Evolutionary conservation across 139 green algal species (phyloP).

Genomic region (Picochlorum costavermella): DNA sequence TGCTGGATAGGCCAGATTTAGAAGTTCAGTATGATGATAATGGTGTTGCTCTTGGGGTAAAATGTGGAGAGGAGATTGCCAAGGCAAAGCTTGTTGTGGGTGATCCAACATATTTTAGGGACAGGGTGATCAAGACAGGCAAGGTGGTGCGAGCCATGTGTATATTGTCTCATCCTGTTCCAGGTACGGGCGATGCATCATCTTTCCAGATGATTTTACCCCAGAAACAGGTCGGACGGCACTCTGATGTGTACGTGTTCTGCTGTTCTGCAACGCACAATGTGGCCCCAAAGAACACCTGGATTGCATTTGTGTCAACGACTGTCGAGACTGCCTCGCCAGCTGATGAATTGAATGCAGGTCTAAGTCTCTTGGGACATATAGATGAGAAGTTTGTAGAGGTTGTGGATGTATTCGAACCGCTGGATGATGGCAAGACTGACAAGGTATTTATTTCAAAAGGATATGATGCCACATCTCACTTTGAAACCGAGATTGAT

Average conservation of each 20-base stretch:
- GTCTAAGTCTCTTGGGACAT: conserved; percentile 80
- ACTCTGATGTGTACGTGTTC: conserved; percentile 98
- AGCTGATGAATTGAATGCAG: conserved; percentile 45
- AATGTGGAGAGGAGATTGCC: conserved; percentile 72
- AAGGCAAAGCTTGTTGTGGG: conserved; percentile 88
- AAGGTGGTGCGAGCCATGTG: conserved; percentile 89
- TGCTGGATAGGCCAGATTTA: conserved; percentile 86
- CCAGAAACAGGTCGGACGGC: conserved; percentile 86
- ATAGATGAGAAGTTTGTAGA: conserved; percentile 92
- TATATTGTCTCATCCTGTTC: conserved; percentile 91
- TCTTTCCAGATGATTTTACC: conserved; percentile 92
- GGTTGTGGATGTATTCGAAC: conserved; percentile 72
- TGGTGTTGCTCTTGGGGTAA: conserved; percentile 71
- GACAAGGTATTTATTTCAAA: conserved; percentile 84
- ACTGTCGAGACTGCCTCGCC: conserved; percentile 79
- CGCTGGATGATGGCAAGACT: conserved; percentile 56
- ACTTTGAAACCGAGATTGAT: conserved; percentile 97
- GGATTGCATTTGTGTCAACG: conserved; percentile 95
- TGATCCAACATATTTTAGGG: conserved; percentile 82
- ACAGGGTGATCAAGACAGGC: conserved; percentile 37
- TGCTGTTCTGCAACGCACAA: conserved; percentile 91
- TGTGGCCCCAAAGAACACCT: conserved; percentile 84
- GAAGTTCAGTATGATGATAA: conserved; percentile 41
- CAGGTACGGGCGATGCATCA: conserved; percentile 81
- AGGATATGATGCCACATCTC: conserved; percentile 93